A percentile compares a stretch with the other conserved stretches of the same genome.
Evolutionary conservation across 305 asterid genomes (phyloP).

Genomic region (Fraxinus velutina): DNA sequence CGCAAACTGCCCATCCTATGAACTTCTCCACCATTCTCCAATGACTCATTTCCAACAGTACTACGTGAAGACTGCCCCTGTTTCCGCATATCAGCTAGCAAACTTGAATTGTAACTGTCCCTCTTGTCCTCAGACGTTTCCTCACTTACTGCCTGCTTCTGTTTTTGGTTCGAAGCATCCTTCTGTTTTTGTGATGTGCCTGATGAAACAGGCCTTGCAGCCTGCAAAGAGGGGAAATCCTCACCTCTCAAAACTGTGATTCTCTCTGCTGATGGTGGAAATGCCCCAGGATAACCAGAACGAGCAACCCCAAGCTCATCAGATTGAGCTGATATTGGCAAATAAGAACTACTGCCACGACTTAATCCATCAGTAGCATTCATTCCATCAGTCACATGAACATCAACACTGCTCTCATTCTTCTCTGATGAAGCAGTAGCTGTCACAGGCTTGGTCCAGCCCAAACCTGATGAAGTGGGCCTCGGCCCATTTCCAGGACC

Average conservation of each 20-base stretch:
- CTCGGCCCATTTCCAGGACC: conserved; percentile 70
- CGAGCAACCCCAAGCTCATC: conserved; percentile 37
- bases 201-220: conserved; percentile 70
- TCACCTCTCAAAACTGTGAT: conserved; percentile 87
- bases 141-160: conserved; percentile 45
- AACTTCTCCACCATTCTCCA: conserved; percentile 43
- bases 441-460: conserved; percentile 72
- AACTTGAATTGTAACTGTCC: conserved; percentile 43
- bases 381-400: conserved; percentile 34
- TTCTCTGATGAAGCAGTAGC: conserved; percentile 46
- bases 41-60: conserved; percentile 35
- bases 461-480: conserved; percentile 73
- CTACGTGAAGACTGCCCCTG: conserved; percentile 41
- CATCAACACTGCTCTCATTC: conserved; percentile 37
- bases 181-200: conserved; percentile 66
- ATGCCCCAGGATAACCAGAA: conserved; percentile 40
- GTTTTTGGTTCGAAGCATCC: conserved; percentile 60
- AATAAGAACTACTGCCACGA: conserved; percentile 50
- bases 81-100: conserved; percentile 43
- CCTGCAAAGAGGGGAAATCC: conserved; percentile 93
- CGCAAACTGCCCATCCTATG: conserved; percentile 39
- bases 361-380: conserved; percentile 39
- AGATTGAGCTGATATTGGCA: conserved; percentile 78
- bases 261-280: conserved; percentile 46
- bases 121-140: conserved; percentile 47